phyloP scores from a whole-genome alignment of 2,329 filamentous ascomycete species.

The Fusarium acutatum region DNA sequence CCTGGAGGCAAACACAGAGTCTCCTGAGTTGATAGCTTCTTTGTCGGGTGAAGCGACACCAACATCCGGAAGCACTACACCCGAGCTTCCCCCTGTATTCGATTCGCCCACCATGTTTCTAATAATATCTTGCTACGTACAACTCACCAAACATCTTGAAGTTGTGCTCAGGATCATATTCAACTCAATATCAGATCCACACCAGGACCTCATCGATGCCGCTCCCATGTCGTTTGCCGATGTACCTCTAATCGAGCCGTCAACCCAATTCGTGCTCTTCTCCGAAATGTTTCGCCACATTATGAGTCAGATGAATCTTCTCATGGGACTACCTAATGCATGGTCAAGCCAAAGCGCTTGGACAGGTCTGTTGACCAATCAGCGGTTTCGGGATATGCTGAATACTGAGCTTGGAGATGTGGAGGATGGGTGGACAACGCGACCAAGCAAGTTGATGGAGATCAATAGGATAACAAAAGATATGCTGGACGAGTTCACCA shows the following conservation, averaged over 20 bases:
- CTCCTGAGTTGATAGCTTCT: slow-evolving; percentile 7
- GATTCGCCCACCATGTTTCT: slow-evolving; percentile 42
- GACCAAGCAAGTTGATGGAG: slow-evolving; percentile 34
- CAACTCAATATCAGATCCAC: slow-evolving; percentile 18
- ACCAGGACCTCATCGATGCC: slow-evolving; percentile 19
- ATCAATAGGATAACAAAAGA: slow-evolving; percentile 28
- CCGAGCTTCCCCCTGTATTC: slow-evolving; percentile 17
- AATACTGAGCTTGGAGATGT: slow-evolving; percentile 40
- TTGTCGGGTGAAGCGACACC: background rate
- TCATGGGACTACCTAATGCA: slow-evolving; percentile 39
- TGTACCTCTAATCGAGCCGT: slow-evolving; percentile 36
- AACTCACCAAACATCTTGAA: slow-evolving; percentile 41
- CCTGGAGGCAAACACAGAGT: background rate
- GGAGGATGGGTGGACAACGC: slow-evolving; percentile 34
- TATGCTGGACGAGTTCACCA: slow-evolving; percentile 33
- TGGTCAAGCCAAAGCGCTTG: slow-evolving; percentile 37
- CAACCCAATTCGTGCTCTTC: slow-evolving; percentile 42
- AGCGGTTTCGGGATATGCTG: slow-evolving; percentile 35
- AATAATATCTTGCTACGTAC: slow-evolving; percentile 44
- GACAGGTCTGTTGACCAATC: slow-evolving; percentile 36
- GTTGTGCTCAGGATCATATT: slow-evolving; percentile 32
- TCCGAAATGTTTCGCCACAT: slow-evolving; percentile 39
- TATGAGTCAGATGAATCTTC: slow-evolving; percentile 38
- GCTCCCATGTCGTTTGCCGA: slow-evolving; percentile 38
- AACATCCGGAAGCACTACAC: background rate